phyloP scores from a whole-genome alignment of 140 eudicot genomes.

The Flaveria floridana region DNA sequence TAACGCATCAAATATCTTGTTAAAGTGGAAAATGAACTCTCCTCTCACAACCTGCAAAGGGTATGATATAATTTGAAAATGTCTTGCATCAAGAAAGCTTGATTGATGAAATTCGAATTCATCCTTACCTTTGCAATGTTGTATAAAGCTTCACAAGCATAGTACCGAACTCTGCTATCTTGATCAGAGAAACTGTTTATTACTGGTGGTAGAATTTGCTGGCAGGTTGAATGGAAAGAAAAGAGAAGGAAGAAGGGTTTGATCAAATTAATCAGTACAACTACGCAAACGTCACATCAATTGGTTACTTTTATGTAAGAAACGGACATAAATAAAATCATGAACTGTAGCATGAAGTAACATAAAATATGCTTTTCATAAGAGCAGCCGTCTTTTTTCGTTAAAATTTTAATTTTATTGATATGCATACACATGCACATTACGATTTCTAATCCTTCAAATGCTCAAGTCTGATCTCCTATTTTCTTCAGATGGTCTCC shows the following conservation, averaged over 20 bases:
- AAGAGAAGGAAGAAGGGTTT: not conserved
- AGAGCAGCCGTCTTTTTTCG: not conserved
- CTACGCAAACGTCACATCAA: not conserved
- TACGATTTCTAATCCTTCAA: not conserved
- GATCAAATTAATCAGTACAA: constrained; percentile 14
- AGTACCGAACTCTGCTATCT: constrained; percentile 96
- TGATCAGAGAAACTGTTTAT: constrained; percentile 78
- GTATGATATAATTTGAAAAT: constrained; percentile 17
- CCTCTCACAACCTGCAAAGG: constrained; percentile 88
- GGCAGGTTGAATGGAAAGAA: constrained; percentile 23
- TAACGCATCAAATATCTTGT: constrained; percentile 28
- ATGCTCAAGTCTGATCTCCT: constrained; percentile 1
- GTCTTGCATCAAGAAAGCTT: constrained; percentile 20
- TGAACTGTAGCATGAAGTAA: constrained; percentile 19
- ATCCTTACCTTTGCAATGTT: constrained; percentile 89
- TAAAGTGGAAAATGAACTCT: constrained; percentile 79
- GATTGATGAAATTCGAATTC: constrained; percentile 7
- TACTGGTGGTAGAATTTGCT: constrained; percentile 97
- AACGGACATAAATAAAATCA: not conserved
- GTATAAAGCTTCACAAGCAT: constrained; percentile 98
- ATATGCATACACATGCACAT: constrained; percentile 17
- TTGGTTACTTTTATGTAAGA: not conserved
- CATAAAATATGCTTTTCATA: constrained; percentile 16
- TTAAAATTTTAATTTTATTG: not conserved
- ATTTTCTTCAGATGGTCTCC: constrained; percentile 3